Conservation (phyloP, 164 flowering plant genomes). For the Umbilicus rupestris region DNA sequence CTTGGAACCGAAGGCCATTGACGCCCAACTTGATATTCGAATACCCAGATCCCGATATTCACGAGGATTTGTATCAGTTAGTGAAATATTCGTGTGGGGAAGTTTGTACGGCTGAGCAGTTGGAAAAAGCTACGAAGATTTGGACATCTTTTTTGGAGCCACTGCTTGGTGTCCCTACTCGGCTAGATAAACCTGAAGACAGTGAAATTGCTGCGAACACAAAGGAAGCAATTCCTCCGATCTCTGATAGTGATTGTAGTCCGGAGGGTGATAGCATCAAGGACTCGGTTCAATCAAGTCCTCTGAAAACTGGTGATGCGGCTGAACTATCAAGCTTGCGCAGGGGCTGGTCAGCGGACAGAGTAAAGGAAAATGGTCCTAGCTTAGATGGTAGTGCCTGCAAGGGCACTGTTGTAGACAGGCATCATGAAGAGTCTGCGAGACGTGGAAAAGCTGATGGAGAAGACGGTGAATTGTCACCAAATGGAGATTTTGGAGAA, state of each 20-base stretch:
- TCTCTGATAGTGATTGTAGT: conserved; percentile 44
- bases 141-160: conserved; percentile 87
- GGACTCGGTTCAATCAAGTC: conserved; percentile 9
- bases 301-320: conserved; percentile 35
- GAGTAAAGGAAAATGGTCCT: conserved; percentile 34
- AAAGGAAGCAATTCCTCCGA: conserved; percentile 27
- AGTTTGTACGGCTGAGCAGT: conserved; percentile 72
- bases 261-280: conserved; percentile 25
- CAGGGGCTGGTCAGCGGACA: conserved; percentile 34
- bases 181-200: conserved; percentile 64
- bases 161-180: conserved; percentile 66
- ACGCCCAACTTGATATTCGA: conserved; percentile 56
- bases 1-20: conserved; percentile 62
- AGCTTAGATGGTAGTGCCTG: conserved; percentile 25
- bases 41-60: conserved; percentile 61
- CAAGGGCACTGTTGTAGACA: not conserved
- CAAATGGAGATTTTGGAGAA: conserved; percentile 70
- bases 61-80: conserved; percentile 76
- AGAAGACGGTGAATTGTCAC: conserved; percentile 95
- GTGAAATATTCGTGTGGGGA: conserved; percentile 74
- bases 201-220: conserved; percentile 56
- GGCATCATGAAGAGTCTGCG: conserved; percentile 25
- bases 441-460: conserved; percentile 47
- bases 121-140: conserved; percentile 82
- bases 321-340: conserved; percentile 40